These are phyloP conservation scores for Artomyces pyxidatus DNA, from an alignment of 768 basidiomycete genomes.

Conservation along the genomic window DNA sequence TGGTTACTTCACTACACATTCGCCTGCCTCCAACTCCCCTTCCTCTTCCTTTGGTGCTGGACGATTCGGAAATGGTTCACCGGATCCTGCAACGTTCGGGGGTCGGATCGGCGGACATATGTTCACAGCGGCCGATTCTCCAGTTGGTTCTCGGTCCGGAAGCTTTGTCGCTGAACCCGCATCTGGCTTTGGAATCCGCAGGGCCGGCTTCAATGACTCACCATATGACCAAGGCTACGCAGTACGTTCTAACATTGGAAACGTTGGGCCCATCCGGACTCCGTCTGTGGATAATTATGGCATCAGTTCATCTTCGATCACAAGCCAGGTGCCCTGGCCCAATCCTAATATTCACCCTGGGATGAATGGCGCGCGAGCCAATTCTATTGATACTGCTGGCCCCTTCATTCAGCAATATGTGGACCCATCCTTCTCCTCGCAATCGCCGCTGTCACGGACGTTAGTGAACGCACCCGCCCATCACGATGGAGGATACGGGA, in stretches of 20 bases:
- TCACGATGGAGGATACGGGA: conserved; percentile 9
- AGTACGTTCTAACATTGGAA: conserved; percentile 4
- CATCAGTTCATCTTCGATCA: background rate
- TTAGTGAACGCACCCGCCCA: conserved; percentile 1
- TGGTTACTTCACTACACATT: conserved; percentile 43
- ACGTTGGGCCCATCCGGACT: background rate
- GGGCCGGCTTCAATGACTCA: conserved; percentile 9
- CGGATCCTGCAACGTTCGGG: conserved; percentile 54
- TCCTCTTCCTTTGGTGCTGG: conserved; percentile 62
- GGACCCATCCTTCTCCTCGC: conserved; percentile 7
- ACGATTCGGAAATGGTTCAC: conserved; percentile 58
- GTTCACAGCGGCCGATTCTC: conserved; percentile 8
- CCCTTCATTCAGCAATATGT: conserved; percentile 7
- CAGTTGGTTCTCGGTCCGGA: conserved; percentile 8
- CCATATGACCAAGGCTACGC: conserved; percentile 11
- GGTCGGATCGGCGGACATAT: conserved; percentile 34
- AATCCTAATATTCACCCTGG: background rate
- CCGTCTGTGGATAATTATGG: conserved; percentile 1
- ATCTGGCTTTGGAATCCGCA: conserved; percentile 4
- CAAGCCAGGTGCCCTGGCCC: background rate
- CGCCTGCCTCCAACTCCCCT: conserved; percentile 60
- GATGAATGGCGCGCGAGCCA: conserved; percentile 1
- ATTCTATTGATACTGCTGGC: conserved; percentile 9
- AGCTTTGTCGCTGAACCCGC: conserved; percentile 3
- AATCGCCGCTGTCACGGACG: conserved; percentile 6